Percentiles rank a stretch among this genome's conserved stretches.
phyloP scores from a whole-genome alignment of 2,329 filamentous ascomycete genomes.

The Ascochyta viciae-villosae region DNA sequence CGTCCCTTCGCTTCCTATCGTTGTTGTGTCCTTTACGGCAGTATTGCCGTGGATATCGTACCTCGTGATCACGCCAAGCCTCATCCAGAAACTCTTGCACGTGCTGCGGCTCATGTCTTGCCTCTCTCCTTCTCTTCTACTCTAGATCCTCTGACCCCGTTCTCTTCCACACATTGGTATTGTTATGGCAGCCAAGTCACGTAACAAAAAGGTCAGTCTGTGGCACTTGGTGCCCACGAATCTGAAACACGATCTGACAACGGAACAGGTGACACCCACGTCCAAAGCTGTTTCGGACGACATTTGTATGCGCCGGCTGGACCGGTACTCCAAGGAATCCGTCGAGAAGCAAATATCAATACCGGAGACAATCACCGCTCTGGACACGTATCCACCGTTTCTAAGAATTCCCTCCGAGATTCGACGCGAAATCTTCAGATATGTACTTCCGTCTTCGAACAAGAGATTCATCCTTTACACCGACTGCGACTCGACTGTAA shows the following conservation, averaged over 20 bases:
- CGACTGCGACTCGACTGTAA: slow-evolving; percentile 48
- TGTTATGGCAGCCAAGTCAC: slow-evolving; percentile 45
- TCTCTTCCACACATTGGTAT: slow-evolving; percentile 1
- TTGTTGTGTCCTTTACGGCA: not conserved
- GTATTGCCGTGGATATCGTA: not conserved
- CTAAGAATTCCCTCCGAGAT: slow-evolving; percentile 50
- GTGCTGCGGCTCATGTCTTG: slow-evolving; percentile 5
- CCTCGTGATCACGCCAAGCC: slow-evolving; percentile 16
- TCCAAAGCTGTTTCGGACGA: slow-evolving; percentile 34
- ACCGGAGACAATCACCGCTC: slow-evolving; percentile 45
- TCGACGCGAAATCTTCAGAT: slow-evolving; percentile 48
- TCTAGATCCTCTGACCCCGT: slow-evolving; percentile 5
- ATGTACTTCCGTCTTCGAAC: slow-evolving; percentile 47
- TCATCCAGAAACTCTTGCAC: slow-evolving; percentile 8
- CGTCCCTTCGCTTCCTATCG: not conserved
- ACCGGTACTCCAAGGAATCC: slow-evolving; percentile 38
- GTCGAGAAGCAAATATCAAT: slow-evolving; percentile 47
- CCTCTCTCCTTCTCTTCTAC: not conserved
- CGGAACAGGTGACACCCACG: slow-evolving; percentile 37
- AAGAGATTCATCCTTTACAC: slow-evolving; percentile 57
- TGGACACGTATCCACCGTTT: slow-evolving; percentile 47
- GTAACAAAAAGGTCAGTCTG: slow-evolving; percentile 44
- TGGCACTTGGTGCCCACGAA: slow-evolving; percentile 5
- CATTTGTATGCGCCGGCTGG: slow-evolving; percentile 34
- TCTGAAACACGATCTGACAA: slow-evolving; percentile 26